Percentiles rank a stretch among this genome's conserved stretches.
phyloP scores from a whole-genome alignment of 441 rosid species.

The Corymbia citriodora region DNA sequence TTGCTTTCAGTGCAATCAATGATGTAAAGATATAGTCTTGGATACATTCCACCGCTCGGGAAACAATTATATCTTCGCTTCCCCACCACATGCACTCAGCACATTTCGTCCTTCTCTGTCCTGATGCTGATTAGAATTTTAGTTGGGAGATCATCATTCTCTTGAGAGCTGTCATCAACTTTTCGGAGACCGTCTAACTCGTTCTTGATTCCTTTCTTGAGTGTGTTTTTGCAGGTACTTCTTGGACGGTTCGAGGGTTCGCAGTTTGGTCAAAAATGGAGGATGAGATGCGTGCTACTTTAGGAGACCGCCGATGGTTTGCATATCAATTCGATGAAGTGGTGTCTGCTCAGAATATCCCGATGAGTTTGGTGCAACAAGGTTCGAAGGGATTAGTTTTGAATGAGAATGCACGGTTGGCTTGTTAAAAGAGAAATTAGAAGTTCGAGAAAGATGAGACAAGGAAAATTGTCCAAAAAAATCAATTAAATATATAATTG shows the following conservation, averaged over 20 bases:
- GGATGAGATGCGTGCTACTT: background rate
- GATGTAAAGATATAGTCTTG: background rate
- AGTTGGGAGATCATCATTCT: background rate
- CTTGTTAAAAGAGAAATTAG: background rate
- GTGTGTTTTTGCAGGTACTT: background rate
- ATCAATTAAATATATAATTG: background rate
- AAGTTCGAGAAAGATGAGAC: background rate
- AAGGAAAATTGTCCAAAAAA: background rate
- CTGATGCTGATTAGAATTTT: background rate
- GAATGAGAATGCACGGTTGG: background rate
- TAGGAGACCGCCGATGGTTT: background rate
- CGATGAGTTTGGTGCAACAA: background rate
- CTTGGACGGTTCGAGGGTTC: background rate
- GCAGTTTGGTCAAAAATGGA: background rate
- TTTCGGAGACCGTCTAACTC: background rate
- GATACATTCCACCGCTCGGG: background rate
- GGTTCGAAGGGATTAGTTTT: background rate
- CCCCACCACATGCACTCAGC: background rate
- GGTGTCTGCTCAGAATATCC: background rate
- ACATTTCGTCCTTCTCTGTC: background rate
- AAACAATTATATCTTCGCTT: background rate
- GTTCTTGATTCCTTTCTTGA: background rate
- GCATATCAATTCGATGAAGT: background rate
- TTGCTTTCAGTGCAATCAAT: background rate
- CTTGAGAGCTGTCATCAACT: background rate